Evolutionary conservation across 345 rosid species (phyloP).

Genomic region (Populus davidiana): DNA sequence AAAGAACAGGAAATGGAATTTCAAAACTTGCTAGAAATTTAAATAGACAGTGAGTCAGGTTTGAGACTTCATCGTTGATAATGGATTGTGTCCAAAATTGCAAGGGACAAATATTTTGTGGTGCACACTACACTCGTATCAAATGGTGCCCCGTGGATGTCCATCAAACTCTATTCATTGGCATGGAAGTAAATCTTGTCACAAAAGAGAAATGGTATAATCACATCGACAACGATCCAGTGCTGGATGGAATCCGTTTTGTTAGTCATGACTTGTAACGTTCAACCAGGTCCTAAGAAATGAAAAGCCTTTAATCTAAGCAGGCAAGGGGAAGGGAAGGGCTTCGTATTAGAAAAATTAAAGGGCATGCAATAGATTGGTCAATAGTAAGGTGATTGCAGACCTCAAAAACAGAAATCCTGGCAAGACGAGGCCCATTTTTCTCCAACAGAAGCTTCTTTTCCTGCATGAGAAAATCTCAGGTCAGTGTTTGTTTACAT

Average conservation of each 20-base stretch:
- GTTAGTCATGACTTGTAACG: background rate
- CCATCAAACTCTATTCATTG: background rate
- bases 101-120: background rate
- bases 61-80: background rate
- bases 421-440: slow-evolving; percentile 74
- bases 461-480: slow-evolving; percentile 49
- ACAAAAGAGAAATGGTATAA: background rate
- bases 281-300: background rate
- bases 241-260: background rate
- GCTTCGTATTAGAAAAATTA: background rate
- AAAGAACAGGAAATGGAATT: background rate
- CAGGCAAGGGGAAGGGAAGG: background rate
- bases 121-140: background rate
- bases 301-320: background rate
- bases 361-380: background rate
- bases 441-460: slow-evolving; percentile 85
- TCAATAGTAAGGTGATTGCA: slow-evolving; percentile 7
- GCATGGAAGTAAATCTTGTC: background rate
- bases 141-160: background rate
- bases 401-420: slow-evolving; percentile 87
- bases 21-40: background rate
- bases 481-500: background rate
- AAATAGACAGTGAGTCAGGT: background rate
- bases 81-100: background rate
- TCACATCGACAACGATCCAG: background rate